Base-by-base conservation (phyloP, 2,329 filamentous ascomycete genomes). In the Dactylellina parvicollis region DNA sequence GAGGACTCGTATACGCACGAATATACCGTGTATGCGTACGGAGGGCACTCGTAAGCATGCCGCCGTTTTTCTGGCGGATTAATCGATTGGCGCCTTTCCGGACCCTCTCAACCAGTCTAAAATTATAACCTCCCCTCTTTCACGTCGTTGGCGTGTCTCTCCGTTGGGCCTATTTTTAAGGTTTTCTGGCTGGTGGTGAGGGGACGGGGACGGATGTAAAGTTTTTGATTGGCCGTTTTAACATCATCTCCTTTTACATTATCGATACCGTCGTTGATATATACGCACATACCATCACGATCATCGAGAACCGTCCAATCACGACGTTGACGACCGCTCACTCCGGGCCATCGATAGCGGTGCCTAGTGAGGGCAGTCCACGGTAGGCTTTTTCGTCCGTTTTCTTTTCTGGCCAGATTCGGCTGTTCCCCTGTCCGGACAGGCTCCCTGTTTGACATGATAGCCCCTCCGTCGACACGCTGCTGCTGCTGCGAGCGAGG, bases 71-170 rank as follows among this genome's bases (percentile, higher is more conserved):
- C n/a, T n/a, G n/a, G n/a, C n/a, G n/a, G n/a, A n/a, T n/a, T n/a
- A n/a, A n/a, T n/a, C n/a, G 9, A 4, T 30, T 16, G 52, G 52
- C 30, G 26, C 9, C 16, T 57, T 57, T 40, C 4, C 49, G 14
- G 20, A 18, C 47, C 42, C n/a, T 30, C 40, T 59, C 50, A 57
- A 40, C 47, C 38, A 59, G 57, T 67, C 62, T 67, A 67, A 67
- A 67, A 67, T 67, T 67, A 59, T 67, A 34, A 24, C 12, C 26
- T 28, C 14, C 30, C 20, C 32, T 26, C 12, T 20, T 2, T 44
- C 42, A 42, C 42, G 24, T 56, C 18, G 50, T 12, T 40, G 40
- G 22, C 24, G 20, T 34, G 26, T 49, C 22, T 59, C 20, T 64
- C 46, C 26, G 26, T 49, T 4, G 22, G 42, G 22, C 26, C 30